phyloP scores from a whole-genome alignment of 2,329 filamentous ascomycete genomes.

The Penicillium fuscoglaucum region DNA sequence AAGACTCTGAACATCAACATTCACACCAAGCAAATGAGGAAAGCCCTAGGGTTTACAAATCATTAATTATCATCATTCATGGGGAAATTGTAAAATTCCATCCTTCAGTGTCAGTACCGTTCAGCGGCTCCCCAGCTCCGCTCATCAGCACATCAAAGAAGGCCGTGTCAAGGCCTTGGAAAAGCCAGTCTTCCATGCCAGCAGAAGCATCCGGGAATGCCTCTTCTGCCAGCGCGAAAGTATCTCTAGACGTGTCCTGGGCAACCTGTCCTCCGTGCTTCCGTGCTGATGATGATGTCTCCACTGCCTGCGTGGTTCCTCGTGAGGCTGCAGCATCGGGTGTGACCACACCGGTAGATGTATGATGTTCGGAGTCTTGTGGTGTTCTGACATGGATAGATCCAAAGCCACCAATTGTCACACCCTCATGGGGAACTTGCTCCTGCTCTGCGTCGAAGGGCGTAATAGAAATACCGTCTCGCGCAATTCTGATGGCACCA shows the following conservation, averaged over 20 bases:
- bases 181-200: not conserved
- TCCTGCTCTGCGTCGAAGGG: not conserved
- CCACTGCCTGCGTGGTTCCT: not conserved
- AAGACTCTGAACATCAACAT: not conserved
- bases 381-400: slow-evolving; percentile 1
- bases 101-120: not conserved
- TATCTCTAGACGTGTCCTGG: not conserved
- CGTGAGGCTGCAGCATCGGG: not conserved
- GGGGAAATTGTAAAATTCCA: not conserved
- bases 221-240: not conserved
- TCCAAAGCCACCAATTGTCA: not conserved
- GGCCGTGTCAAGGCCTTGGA: slow-evolving; percentile 1
- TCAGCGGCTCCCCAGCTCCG: not conserved
- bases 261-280: not conserved
- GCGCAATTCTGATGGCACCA: not conserved
- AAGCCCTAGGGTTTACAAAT: not conserved
- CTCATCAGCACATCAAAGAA: slow-evolving; percentile 6
- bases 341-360: not conserved
- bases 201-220: not conserved
- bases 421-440: not conserved
- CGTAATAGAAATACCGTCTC: not conserved
- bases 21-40: not conserved
- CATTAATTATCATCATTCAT: not conserved
- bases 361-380: not conserved
- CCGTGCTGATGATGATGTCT: not conserved